phyloP scores from a whole-genome alignment of 1,139 yeast species.

The Hyphopichia khmerensis region DNA sequence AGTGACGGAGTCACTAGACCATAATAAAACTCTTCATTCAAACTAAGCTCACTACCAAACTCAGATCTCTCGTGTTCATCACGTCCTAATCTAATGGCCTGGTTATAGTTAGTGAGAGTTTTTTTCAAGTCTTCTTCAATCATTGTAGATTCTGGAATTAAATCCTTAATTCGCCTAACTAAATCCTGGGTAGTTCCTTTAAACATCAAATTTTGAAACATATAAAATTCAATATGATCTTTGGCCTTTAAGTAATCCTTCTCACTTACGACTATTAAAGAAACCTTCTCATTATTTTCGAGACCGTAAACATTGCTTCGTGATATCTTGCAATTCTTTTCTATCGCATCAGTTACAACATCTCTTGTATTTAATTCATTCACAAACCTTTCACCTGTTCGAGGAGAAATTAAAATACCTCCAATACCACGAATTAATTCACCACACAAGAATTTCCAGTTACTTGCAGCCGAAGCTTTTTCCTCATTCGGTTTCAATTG shows the following conservation, averaged over 20 bases:
- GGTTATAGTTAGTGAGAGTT: slow-evolving; percentile 14
- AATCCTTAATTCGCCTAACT: slow-evolving; percentile 9
- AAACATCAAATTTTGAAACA: slow-evolving; percentile 24
- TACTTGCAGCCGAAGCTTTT: slow-evolving; percentile 7
- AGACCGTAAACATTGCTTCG: slow-evolving; percentile 8
- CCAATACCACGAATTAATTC: slow-evolving; percentile 39
- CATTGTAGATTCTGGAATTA: slow-evolving; percentile 13
- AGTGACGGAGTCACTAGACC: slow-evolving; percentile 40
- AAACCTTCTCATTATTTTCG: slow-evolving; percentile 14
- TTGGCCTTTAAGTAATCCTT: slow-evolving; percentile 27
- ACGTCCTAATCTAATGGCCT: slow-evolving; percentile 6
- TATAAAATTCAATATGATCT: slow-evolving; percentile 31
- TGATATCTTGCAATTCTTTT: slow-evolving; percentile 18
- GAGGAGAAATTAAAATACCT: slow-evolving; percentile 32
- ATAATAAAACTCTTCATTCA: slow-evolving; percentile 17
- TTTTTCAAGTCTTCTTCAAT: slow-evolving; percentile 8
- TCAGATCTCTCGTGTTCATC: slow-evolving; percentile 21
- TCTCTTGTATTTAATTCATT: slow-evolving; percentile 38
- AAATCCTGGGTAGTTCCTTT: slow-evolving; percentile 24
- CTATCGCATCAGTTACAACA: slow-evolving; percentile 26
- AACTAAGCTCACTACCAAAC: slow-evolving; percentile 19
- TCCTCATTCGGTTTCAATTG: slow-evolving; percentile 15
- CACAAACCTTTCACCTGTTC: slow-evolving; percentile 31
- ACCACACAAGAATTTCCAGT: slow-evolving; percentile 37
- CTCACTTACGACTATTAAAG: slow-evolving; percentile 25